Base-by-base conservation (phyloP, 176 grass and related monocot species). In the Stipa capillata region DNA sequence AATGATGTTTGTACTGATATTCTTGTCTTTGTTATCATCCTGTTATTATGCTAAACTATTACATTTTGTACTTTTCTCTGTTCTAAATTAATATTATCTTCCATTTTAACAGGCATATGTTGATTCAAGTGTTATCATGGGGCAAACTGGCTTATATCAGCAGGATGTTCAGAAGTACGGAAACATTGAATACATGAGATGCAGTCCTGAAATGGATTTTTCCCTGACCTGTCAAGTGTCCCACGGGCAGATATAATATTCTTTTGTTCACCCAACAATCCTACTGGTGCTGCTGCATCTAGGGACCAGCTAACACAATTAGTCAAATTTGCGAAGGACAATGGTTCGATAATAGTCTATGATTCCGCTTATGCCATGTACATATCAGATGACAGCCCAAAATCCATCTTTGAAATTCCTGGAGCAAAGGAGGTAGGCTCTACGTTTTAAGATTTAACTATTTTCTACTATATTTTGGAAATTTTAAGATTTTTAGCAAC, bases 311-410 rank as follows among this genome's bases (percentile, higher is more conserved):
- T 94, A 66, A 89, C 71, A 20, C 75, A 83, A 43, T 79, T 97
- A 50, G 95, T 97, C 20, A 91, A 91, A 69, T 99, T 94, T 75
- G 92, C 92, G 0, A 95, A 95, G 78, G 90, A 95, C 59, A 91
- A 88, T 83, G 92, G 92, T 0, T 94, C 89, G 13, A 95, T 99
- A 54, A 99, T 95, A 79, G 74, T 99, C 35, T 95, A 93, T 59
- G 96, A 99, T 92, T 99, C 96, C 59, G 96, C 96, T 63, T 99
- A 95, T 93, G 96, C 96, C 21, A 93, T 95, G 92, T 93, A 97
- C 74, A 93, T 93, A 81, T 97, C 88, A 73, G 88, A 97, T 81
- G 90, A 89, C 69, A 89, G 84, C 52, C 92, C 96, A 70, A 81
- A 73, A 42, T 91, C 96, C 43, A 95, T 99, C 72, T 99, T 81